These are phyloP conservation scores for Calonectria pseudoturangicola DNA, from an alignment of 2,329 filamentous ascomycete genomes.

Conservation along the genomic window DNA sequence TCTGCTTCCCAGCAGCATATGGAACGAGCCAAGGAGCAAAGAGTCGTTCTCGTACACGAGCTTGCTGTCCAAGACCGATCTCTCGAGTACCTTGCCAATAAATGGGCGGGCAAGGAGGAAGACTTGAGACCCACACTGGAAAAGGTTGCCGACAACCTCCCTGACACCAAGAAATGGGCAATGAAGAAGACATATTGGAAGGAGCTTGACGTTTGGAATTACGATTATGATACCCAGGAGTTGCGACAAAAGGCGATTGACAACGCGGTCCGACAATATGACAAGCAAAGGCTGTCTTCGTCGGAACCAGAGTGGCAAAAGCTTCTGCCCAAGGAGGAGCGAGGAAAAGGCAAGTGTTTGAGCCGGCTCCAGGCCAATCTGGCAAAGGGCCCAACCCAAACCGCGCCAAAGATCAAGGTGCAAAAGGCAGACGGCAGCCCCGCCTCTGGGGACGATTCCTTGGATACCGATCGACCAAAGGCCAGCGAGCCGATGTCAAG, in stretches of 20 bases:
- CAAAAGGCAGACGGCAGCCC: conserved; percentile 70
- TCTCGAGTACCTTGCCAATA: conserved; percentile 68
- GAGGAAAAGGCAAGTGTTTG: conserved; percentile 75
- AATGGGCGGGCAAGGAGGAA: conserved; percentile 71
- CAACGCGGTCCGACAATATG: conserved; percentile 76
- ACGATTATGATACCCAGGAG: conserved; percentile 72
- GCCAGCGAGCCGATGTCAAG: conserved; percentile 67
- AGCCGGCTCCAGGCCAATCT: conserved; percentile 77
- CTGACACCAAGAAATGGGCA: conserved; percentile 70
- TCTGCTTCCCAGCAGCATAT: conserved; percentile 71
- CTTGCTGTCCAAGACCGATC: conserved; percentile 73
- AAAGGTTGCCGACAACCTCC: conserved; percentile 74
- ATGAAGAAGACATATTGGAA: conserved; percentile 76
- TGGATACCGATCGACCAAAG: conserved; percentile 56
- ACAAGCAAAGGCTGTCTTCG: conserved; percentile 74
- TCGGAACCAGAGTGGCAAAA: conserved; percentile 77
- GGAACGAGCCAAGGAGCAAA: conserved; percentile 72
- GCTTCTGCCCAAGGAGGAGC: conserved; percentile 74
- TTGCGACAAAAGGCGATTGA: conserved; percentile 77
- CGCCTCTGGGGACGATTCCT: conserved; percentile 61
- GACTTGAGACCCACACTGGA: conserved; percentile 73
- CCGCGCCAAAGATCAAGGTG: conserved; percentile 69
- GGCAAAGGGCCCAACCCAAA: conserved; percentile 69
- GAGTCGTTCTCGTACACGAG: conserved; percentile 75
- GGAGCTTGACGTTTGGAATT: conserved; percentile 79